These are phyloP conservation scores for Iris macrosiphon DNA, from an alignment of 106 monocot species.

Conservation along the genomic window DNA sequence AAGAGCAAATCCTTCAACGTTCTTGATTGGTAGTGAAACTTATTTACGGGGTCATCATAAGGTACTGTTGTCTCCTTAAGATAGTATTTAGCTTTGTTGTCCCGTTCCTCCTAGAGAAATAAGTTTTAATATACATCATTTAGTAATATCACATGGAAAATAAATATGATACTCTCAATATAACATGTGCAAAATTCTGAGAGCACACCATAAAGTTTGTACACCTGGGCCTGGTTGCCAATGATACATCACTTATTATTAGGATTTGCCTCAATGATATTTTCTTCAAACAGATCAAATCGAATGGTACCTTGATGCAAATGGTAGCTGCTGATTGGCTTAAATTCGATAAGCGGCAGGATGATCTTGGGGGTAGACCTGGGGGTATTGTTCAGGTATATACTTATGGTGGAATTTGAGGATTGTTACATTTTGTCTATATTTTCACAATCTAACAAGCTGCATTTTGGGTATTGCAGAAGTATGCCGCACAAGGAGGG, in stretches of 20 bases:
- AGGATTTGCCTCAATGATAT: too few species aligned
- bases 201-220: too few species aligned
- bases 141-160: too few species aligned
- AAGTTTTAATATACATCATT: too few species aligned
- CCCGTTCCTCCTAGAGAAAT: too few species aligned
- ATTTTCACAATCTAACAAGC: constrained; percentile 15
- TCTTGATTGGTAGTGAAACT: constrained; percentile 80
- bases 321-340: constrained; percentile 99
- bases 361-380: constrained; percentile 78
- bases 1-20: constrained; percentile 78
- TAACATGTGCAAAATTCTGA: too few species aligned
- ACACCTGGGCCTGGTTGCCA: too few species aligned
- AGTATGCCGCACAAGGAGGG: constrained; percentile 19
- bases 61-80: constrained; percentile 40
- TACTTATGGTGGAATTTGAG: too few species aligned
- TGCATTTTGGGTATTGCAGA: constrained; percentile 9
- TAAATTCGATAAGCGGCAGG: constrained; percentile 89
- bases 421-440: too few species aligned
- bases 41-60: constrained; percentile 83
- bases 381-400: constrained; percentile 92
- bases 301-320: constrained; percentile 82
- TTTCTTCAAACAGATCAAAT: constrained; percentile 59
- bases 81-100: too few species aligned
- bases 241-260: too few species aligned
- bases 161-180: too few species aligned